A percentile compares a stretch with the other conserved stretches of the same genome.
These are phyloP conservation scores for Ascodesmis nigricans DNA, from an alignment of 495 filamentous ascomycete species.

Conservation along the genomic window DNA sequence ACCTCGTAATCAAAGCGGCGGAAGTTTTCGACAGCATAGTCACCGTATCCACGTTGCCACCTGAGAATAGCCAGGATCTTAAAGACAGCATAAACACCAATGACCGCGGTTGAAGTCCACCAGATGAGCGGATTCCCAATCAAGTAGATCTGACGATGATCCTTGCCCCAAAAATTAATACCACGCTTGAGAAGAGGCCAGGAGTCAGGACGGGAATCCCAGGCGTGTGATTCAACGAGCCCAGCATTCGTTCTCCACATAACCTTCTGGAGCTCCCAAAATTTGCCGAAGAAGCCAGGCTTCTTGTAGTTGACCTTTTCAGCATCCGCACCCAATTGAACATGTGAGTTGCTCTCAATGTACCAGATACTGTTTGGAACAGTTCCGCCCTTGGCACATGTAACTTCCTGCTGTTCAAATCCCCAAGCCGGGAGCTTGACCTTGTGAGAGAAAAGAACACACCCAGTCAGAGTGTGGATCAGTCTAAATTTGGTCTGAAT, in stretches of 20 bases:
- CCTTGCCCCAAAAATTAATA: constrained; percentile 98
- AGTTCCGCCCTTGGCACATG: constrained; percentile 78
- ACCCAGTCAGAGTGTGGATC: constrained; percentile 90
- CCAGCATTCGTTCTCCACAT: constrained; percentile 99
- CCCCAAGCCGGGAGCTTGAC: constrained; percentile 96
- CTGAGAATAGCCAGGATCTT: constrained; percentile 73
- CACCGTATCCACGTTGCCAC: constrained; percentile 78
- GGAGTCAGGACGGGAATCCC: constrained; percentile 84
- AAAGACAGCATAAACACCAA: constrained; percentile 56
- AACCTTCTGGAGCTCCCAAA: constrained; percentile 97
- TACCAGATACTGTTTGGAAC: constrained; percentile 96
- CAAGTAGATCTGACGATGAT: constrained; percentile 86
- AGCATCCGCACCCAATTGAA: constrained; percentile 43
- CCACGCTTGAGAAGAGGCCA: constrained; percentile 87
- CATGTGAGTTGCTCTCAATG: constrained; percentile 71
- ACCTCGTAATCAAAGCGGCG: constrained; percentile 96
- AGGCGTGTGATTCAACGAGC: constrained; percentile 85
- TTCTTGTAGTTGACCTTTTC: constrained; percentile 91
- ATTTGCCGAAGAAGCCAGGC: constrained; percentile 92
- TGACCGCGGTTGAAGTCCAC: constrained; percentile 71
- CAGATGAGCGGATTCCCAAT: constrained; percentile 90
- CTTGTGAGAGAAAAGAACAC: constrained; percentile 91
- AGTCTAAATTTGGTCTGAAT: constrained; percentile 94
- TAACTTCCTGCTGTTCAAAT: constrained; percentile 93
- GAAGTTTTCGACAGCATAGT: constrained; percentile 62